A percentile compares a stretch with the other conserved stretches of the same genome.
Conservation (phyloP, 305 asterid genomes). For the Fraxinus nigra region DNA sequence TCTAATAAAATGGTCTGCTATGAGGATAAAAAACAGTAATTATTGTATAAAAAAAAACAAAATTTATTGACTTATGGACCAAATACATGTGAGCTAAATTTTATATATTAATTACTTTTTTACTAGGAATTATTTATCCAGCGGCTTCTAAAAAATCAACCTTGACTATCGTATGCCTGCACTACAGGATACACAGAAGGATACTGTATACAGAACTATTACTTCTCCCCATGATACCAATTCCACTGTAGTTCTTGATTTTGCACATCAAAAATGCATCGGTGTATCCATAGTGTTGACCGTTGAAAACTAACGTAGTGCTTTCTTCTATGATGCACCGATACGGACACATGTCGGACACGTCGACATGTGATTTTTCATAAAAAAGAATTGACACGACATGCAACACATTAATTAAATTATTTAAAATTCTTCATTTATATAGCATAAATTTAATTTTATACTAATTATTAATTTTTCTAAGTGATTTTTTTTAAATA, state of each 20-base stretch:
- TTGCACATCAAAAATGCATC: not conserved
- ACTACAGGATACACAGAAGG: conserved; percentile 2
- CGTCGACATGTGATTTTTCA: too few relatives aligned
- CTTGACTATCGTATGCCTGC: not conserved
- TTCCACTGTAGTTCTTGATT: conserved; percentile 1
- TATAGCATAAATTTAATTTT: too few relatives aligned
- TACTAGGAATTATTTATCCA: not conserved
- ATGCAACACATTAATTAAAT: too few relatives aligned
- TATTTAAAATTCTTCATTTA: too few relatives aligned
- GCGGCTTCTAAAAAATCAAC: conserved; percentile 6
- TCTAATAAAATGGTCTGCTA: not conserved
- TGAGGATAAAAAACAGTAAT: not conserved
- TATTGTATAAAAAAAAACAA: not conserved
- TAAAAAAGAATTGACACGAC: too few relatives aligned
- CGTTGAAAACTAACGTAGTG: not conserved
- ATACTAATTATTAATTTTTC: too few relatives aligned
- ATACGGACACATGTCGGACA: too few relatives aligned
- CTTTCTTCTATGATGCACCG: too few relatives aligned
- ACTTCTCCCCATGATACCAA: not conserved
- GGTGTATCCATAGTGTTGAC: not conserved
- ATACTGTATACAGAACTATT: not conserved
- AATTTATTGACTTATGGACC: not conserved
- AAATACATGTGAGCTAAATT: not conserved
- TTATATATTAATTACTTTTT: not conserved
- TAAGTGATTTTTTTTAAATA: too few relatives aligned